Base-by-base conservation (phyloP, 139 green algal genomes). In the Chlamydomonas sp. region DNA sequence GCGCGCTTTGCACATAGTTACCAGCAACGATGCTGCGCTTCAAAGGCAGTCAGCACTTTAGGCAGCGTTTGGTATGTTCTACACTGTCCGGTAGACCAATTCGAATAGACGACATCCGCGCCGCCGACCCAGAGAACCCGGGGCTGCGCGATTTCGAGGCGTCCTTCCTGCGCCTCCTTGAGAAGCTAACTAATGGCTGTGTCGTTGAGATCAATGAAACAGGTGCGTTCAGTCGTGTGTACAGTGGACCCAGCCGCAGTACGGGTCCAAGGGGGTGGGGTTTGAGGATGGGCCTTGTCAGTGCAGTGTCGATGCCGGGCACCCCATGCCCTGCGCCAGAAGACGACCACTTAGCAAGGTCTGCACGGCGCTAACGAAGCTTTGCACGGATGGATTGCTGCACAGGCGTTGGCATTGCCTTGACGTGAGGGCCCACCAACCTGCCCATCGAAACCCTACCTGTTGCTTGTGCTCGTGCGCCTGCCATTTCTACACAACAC, bases 181-280 rank as follows among this genome's bases (percentile, higher is more conserved):
- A 99, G 77, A 99, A 99, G 86, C 76, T 99, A 8, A 98, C 96
- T 0, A 97, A 99, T 84, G 98, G 98, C 17, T 98, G 95, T 76
- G 85, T 95, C 0, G 95, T 99, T 1, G 97, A 99, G 67, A 99
- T 99, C 86, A 99, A 99, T 69, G 96, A 99, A 74, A 99, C 98
- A 89, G 98, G 97, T 97, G 87, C 49, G 12, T 18, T n/a, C 6
- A 14, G 10, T 62, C 20, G 14, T 14, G 14, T 5, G 17, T n/a
- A 49, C 20, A 9, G 14, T 14, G 9, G 71, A 77, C 71, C 71
- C 71, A 49, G 71, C 17, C 31, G 31, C 31, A 49, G 31, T 49
- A 49, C 31, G 31, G 31, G 31, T 49, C 31, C 31, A 49, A 49
- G 31, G 31, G 31, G 31, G 31, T 49, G 71, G 71, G 9, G 10